phyloP scores from a whole-genome alignment of 352 stramenopile species.

The Phytophthora litchii region DNA sequence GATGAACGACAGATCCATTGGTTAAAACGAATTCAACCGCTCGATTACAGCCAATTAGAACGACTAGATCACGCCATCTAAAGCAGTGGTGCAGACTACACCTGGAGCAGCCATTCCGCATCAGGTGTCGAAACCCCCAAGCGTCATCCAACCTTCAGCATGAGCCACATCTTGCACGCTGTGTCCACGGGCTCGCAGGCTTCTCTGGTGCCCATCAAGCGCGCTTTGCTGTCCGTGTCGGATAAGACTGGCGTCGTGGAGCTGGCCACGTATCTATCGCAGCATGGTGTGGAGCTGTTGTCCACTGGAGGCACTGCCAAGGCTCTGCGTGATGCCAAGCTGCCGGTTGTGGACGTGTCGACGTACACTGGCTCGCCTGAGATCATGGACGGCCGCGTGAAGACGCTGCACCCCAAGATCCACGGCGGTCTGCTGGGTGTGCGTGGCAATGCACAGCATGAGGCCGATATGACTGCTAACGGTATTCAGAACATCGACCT shows the following conservation, averaged over 20 bases:
- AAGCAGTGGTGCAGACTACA: constrained; percentile 25
- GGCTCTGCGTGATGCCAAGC: constrained; percentile 93
- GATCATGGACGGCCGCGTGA: constrained; percentile 99
- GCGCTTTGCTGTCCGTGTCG: constrained; percentile 98
- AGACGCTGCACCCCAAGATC: constrained; percentile 99
- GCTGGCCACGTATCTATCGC: constrained; percentile 93
- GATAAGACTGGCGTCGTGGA: constrained; percentile 99
- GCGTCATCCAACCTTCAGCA: constrained; percentile 24
- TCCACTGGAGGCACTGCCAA: constrained; percentile 99
- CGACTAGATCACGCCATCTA: constrained; percentile 16
- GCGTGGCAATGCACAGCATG: constrained; percentile 96
- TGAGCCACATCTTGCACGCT: constrained; percentile 87
- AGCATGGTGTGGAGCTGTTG: constrained; percentile 96
- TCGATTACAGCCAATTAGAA: constrained; percentile 24
- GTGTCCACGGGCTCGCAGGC: constrained; percentile 62
- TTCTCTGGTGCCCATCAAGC: constrained; percentile 92
- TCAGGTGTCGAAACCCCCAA: constrained; percentile 16
- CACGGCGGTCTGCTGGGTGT: constrained; percentile 98
- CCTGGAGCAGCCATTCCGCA: constrained; percentile 17
- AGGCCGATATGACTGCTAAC: constrained; percentile 96
- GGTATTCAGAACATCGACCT: constrained; percentile 98
- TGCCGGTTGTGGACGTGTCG: constrained; percentile 97
- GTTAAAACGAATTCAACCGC: not conserved
- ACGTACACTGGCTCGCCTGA: constrained; percentile 98
- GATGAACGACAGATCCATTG: not conserved